Base-by-base conservation (phyloP, 345 rosid genomes). In the Camelina sativa region DNA sequence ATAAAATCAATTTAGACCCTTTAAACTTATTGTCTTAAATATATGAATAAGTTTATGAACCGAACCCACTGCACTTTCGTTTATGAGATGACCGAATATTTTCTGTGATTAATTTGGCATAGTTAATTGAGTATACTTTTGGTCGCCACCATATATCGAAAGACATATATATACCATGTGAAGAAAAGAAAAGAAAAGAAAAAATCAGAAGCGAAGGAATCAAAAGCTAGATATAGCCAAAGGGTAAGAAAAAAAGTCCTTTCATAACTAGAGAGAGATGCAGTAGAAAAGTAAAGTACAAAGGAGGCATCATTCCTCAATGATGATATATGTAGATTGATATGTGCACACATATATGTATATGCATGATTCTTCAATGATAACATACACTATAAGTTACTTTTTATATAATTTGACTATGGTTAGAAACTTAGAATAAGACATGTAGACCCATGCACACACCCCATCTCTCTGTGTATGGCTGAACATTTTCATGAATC, bases 391-490 rank as follows among this genome's bases (percentile, higher is more conserved):
- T n/a, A 25, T 4, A 25, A 4, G 1, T 43, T 17, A 55, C 41
- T 28, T 62, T 54, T 51, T 63, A 12, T 19, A 47, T 38, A 53
- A 13, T 65, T 52, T 66, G 62, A 73, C 60, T 19, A 48, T 67
- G 37, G 74, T 46, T 61, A 64, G 43, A 56, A 60, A 35, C 65
- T 55, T 61, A 64, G 43, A 57, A 61, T 32, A 30, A 77, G 78
- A 54, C 81, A 78, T 74, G 78, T 73, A 78, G 78, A 78, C 74
- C 74, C 81, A 73, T 78, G 81, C 78, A 78, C 38, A 59, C 22
- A 6, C 9, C 71, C 75, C 80, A 76, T 76, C 75, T 69, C 75
- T 69, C 71, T 69, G 70, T 62, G 71, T 76, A 38, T 64, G 80
- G 64, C 72, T 78, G 48, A 71, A 67, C 66, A 73, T 66, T 67